Conservation (phyloP, 192 early-diverging fungal species). For the Lobosporangium transversale region DNA sequence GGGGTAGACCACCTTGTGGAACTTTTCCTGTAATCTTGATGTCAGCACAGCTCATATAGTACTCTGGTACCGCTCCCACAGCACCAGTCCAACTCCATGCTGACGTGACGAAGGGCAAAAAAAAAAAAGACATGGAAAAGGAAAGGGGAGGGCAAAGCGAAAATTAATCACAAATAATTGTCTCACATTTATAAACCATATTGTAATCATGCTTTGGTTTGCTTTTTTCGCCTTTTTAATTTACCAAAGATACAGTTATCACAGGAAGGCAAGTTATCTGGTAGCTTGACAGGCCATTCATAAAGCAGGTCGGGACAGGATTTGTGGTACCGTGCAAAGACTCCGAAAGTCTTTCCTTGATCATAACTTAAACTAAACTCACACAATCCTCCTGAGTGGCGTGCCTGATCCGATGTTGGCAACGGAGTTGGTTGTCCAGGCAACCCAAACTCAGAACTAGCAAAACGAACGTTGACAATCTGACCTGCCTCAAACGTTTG, state of each 20-base stretch:
- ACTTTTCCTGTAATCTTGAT: slow-evolving; percentile 63
- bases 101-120: background rate
- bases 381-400: slow-evolving; percentile 74
- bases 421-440: slow-evolving; percentile 21
- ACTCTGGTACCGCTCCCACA: slow-evolving; percentile 71
- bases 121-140: too few species aligned
- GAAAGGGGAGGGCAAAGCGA: too few species aligned
- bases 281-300: slow-evolving; percentile 51
- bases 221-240: background rate
- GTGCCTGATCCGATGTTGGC: slow-evolving; percentile 56
- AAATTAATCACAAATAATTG: too few species aligned
- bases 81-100: slow-evolving; percentile 81
- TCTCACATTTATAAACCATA: too few species aligned
- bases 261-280: slow-evolving; percentile 49
- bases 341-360: slow-evolving; percentile 64
- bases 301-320: slow-evolving; percentile 56
- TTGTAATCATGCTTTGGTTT: too few species aligned
- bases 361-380: slow-evolving; percentile 75
- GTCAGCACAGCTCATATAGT: slow-evolving; percentile 82
- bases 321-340: slow-evolving; percentile 51
- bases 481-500: slow-evolving; percentile 62
- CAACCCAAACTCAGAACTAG: slow-evolving; percentile 39
- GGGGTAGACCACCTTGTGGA: slow-evolving; percentile 44
- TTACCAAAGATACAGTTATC: slow-evolving; percentile 51
- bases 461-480: slow-evolving; percentile 61